Conservation (phyloP, 495 filamentous ascomycete species). For the Penicillium steckii region DNA sequence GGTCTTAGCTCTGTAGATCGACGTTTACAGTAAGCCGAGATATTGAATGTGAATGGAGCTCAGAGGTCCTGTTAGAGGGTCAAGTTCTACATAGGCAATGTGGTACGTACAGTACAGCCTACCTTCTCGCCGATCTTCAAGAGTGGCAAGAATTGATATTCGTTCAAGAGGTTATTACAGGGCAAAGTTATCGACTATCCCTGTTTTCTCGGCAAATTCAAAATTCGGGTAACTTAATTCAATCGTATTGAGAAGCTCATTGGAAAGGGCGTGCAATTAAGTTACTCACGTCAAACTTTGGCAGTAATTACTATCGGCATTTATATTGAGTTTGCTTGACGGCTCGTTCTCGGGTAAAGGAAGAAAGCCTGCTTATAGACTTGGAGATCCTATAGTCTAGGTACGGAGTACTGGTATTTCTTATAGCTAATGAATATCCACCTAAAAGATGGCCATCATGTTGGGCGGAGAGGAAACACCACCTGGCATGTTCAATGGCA, state of each 20-base stretch:
- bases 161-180: background rate
- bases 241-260: background rate
- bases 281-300: background rate
- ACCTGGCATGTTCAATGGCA: constrained; percentile 53
- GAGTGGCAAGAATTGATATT: background rate
- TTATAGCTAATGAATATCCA: background rate
- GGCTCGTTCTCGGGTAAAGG: background rate
- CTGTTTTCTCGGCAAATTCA: background rate
- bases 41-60: background rate
- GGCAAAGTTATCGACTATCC: background rate
- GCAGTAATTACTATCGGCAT: background rate
- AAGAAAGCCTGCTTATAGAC: background rate
- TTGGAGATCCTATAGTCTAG: no score
- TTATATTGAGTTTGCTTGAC: constrained; percentile 5
- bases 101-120: no score
- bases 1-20: background rate
- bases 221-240: background rate
- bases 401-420: no score
- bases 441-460: constrained; percentile 46
- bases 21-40: background rate
- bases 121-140: background rate
- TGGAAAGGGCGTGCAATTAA: background rate
- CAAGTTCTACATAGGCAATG: no score
- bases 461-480: constrained; percentile 51
- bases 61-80: no score